These are phyloP conservation scores for Myochromella boudieri DNA, from an alignment of 768 basidiomycete genomes.

Conservation along the genomic window DNA sequence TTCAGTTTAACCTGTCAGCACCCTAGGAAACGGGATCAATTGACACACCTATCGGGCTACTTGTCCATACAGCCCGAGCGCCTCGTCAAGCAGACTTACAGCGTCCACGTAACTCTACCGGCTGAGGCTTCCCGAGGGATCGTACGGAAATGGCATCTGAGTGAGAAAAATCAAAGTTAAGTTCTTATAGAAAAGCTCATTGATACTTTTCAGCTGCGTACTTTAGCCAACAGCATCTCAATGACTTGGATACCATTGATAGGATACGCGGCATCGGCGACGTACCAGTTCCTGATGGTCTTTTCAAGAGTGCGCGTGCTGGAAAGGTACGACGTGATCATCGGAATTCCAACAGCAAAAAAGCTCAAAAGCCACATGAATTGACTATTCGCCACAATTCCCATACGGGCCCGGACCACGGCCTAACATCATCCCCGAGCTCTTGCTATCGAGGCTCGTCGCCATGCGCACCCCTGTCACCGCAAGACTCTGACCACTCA, in stretches of 20 bases:
- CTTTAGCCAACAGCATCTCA: slow-evolving; percentile 77
- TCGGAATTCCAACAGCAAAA: slow-evolving; percentile 34
- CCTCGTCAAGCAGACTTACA: slow-evolving; percentile 83
- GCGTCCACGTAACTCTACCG: slow-evolving; percentile 69
- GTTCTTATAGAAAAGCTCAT: slow-evolving; percentile 21
- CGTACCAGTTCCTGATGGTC: slow-evolving; percentile 68
- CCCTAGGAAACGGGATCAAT: slow-evolving; percentile 15
- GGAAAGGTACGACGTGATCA: slow-evolving; percentile 58
- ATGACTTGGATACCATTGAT: slow-evolving; percentile 71
- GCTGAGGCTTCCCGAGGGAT: slow-evolving; percentile 48
- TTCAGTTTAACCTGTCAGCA: not conserved
- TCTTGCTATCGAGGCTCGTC: slow-evolving; percentile 24
- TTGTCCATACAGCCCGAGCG: slow-evolving; percentile 52
- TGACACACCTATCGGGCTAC: slow-evolving; percentile 15
- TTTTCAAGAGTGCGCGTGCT: slow-evolving; percentile 77
- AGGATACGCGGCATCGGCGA: slow-evolving; percentile 66
- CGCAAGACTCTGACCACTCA: slow-evolving; percentile 31
- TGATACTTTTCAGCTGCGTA: slow-evolving; percentile 63
- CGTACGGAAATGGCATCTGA: slow-evolving; percentile 81
- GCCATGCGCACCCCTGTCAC: slow-evolving; percentile 23
- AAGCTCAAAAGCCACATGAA: slow-evolving; percentile 29
- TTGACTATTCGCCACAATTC: slow-evolving; percentile 23
- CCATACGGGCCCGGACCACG: slow-evolving; percentile 21
- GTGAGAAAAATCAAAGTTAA: slow-evolving; percentile 43
- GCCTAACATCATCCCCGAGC: slow-evolving; percentile 15